Base-by-base conservation (phyloP, 768 basidiomycete genomes). In the Termitomyces bulborhizus region DNA sequence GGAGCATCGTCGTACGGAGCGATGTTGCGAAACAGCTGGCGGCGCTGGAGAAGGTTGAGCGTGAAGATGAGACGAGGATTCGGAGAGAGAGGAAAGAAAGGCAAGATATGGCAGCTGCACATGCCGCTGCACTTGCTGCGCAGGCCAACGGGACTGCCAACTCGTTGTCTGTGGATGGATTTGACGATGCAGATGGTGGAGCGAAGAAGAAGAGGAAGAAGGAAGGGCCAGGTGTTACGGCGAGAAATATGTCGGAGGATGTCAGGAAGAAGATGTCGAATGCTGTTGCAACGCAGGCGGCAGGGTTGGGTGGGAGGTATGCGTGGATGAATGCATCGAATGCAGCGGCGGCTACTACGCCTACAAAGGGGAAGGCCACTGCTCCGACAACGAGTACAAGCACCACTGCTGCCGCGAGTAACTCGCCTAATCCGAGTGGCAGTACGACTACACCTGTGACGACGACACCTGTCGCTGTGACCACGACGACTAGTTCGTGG, bases 261-360 rank as follows among this genome's bases (percentile, higher is more conserved):
- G 88, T 92, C 62, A 76, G 86, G 61, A 95, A 95, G 77, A 93
- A 91, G 67, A 85, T 94, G 85, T 88, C 87, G 34, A 93, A 96
- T 67, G 88, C 88, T 24, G 88, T 90, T 6, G 93, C 93, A 24
- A 87, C 85, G 60, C 90, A 91, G 66, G 90, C 90, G 5, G 90
- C 91, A n/a, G 93, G 93, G 0, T 66, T 91, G 21, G 83, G 85
- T 1, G 84, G 87, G 21, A 87, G 86, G 69, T 95, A 93, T 63
- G 78, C 88, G 15, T 95, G 93, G 93, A 91, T 94, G 90, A 91
- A 74, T 15, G 80, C 87, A 5, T 80, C 83, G 2, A 81, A 76
- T 57, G 71, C 76, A 1, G 71, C 75, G 2, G 67, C 78, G 18
- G 60, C 78, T 0, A 46, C 77, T 0, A 48, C 77, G 1, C 68